Conservation (phyloP, 129 eudicot species). For the Solidago caesia region DNA sequence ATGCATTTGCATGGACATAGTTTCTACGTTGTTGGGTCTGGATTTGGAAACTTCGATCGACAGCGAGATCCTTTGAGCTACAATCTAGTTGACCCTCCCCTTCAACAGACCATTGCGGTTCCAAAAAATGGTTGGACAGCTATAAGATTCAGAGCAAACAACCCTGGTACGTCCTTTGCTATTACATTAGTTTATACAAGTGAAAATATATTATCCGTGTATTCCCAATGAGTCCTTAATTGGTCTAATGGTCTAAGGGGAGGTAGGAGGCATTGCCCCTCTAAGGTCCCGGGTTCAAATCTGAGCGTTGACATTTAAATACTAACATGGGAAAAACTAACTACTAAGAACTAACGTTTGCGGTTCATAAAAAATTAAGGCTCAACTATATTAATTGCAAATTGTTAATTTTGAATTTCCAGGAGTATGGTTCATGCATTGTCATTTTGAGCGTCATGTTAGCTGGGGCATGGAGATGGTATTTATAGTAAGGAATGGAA, state of each 20-base stretch:
- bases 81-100: conserved; percentile 52
- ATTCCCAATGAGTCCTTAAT: not conserved
- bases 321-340: no score
- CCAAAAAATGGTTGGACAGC: conserved; percentile 58
- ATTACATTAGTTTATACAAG: not conserved
- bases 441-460: no score
- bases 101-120: conserved; percentile 37
- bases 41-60: conserved; percentile 46
- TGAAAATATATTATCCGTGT: not conserved
- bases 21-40: conserved; percentile 11
- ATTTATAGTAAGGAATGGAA: conserved; percentile 40
- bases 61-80: conserved; percentile 33
- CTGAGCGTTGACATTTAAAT: no score
- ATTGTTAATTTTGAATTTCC: no score
- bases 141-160: conserved; percentile 40
- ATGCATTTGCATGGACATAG: not conserved
- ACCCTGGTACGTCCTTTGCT: conserved; percentile 41
- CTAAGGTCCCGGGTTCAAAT: no score
- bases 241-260: no score
- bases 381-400: no score
- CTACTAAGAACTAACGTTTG: no score
- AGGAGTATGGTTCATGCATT: no score
- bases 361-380: no score
- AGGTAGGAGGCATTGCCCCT: no score
- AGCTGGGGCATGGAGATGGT: conserved; percentile 47